Evolutionary conservation across 1,139 yeast genomes (phyloP), one percentile per base, ranked within the genome.

Genomic region (Saccharomycopsis hybrid): DNA sequence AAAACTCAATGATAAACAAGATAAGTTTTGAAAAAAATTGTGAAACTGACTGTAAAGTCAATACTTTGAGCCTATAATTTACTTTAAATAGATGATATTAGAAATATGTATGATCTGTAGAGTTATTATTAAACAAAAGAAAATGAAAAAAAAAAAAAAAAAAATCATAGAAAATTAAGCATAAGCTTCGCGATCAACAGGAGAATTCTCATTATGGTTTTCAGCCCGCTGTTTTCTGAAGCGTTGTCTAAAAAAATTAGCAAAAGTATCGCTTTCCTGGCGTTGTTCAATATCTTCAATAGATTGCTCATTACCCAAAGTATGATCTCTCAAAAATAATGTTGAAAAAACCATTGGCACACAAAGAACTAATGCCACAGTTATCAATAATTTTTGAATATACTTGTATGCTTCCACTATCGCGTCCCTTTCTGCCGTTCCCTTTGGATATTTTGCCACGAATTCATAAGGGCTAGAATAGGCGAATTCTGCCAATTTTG

Each of bases 341-440:
- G 82, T 65, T 50, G 69, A 67, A 2, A 66, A 52, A 25, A 82
- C 62, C 56, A 82, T 67, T 38, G 83, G 77, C 51, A 76, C 71
- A 60, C 80, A 71, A 58, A 82, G 72, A 44, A 74, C 71, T 41
- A 82, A 62, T 11, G 85, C 87, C 31, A 78, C 74, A 48, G 79
- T 66, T 53, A 81, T 73, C 59, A 81, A 73, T 51, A 77, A 64
- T 60, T 71, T 70, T 65, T 84, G 90, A 44, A 81, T 74, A 52
- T 78, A 67, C 53, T 74, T 74, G 63, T 83, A 84, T 2, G 86
- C 77, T 43, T 63, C 65, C 4, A 79, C 83, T 48, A 80, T 69
- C 1, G 77, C 80, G 4, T 64, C 58, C 65, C 89, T 75, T 55
- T 74, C 77, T 8, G 82, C 76, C 1, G 82, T 66, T 1, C 80